Base-by-base conservation (phyloP, 192 early-diverging fungal species). In the Chytriomyces sp. region DNA sequence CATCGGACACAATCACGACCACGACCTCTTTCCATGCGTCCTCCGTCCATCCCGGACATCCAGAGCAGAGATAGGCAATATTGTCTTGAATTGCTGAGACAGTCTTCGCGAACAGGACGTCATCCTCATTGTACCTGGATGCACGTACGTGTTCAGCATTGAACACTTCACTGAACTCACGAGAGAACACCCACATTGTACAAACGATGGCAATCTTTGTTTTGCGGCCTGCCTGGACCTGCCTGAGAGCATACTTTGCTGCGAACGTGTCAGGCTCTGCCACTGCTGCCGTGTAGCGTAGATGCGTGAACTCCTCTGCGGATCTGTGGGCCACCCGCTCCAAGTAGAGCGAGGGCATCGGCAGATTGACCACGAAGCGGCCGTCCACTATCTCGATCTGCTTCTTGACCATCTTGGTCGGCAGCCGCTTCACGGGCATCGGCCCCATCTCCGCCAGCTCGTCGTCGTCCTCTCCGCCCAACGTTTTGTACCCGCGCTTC, bases 1-100 rank as follows among this genome's bases (percentile, higher is more conserved):
- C 91, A 66, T 93, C 92, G 4, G 91, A 86, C 2, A 93, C 91
- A 62, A 91, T 84, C 26, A 74, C 78, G 0, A 91, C 86, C n/a
- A 90, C 89, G 61, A 91, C 82, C 57, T 90, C 89, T 77, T 89
- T 78, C 90, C 90, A 91, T 26, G 81, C 74, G 40, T 86, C 81
- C 10, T 77, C 68, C 8, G 83, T 84, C 86, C 86, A 89, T 70
- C 84, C 83, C 26, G 79, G 84, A 0, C 80, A 81, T 41, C 80
- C 77, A 7, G 84, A 78, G 72, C 86, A 87, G 1, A 91, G 70
- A 58, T 87, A 83, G 26, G 84, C 81, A 71, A 91, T 86, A 70
- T 91, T 91, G 64, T 84, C 86, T 77, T 84, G 80, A 33, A 89
- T 79, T 32, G 86, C 86, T 26, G 81, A 78, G 78, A 88, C 79